Evolutionary conservation across 495 filamentous ascomycete genomes (phyloP).

Genomic region (Neurospora sp.): DNA sequence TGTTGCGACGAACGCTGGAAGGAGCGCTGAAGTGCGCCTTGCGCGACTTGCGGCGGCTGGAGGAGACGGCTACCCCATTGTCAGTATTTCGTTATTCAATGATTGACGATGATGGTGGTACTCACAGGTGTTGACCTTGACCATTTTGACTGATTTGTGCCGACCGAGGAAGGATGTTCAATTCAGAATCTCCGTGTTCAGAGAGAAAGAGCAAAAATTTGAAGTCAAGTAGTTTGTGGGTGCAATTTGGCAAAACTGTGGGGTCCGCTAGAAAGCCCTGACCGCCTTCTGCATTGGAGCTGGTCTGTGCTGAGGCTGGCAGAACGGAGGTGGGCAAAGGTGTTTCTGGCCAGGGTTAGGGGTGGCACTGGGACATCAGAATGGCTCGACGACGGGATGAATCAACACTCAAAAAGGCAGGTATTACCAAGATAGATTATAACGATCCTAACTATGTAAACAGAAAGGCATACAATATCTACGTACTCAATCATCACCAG

Average conservation of each 20-base stretch:
- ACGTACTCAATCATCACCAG: constrained; percentile 21
- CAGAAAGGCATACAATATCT: not conserved
- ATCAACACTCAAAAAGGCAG: not conserved
- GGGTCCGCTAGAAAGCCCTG: not conserved
- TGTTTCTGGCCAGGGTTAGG: not conserved
- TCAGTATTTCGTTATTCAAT: not conserved
- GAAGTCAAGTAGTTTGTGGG: not conserved
- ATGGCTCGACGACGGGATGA: not conserved
- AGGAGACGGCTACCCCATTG: constrained; percentile 23
- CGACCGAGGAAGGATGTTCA: constrained; percentile 16
- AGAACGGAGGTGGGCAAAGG: not conserved
- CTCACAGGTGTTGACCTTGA: constrained; percentile 25
- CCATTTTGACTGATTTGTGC: constrained; percentile 25
- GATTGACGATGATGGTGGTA: not conserved
- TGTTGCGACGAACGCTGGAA: constrained; percentile 78
- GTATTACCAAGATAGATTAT: not conserved
- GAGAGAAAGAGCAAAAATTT: not conserved
- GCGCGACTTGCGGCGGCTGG: constrained; percentile 92
- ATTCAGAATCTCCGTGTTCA: not conserved
- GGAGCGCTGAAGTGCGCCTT: constrained; percentile 94
- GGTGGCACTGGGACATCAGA: not conserved
- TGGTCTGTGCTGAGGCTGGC: not conserved
- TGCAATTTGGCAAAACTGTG: not conserved
- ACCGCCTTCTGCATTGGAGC: not conserved
- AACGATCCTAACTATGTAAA: not conserved